Conservation (phyloP, 1,284 basidiomycete genomes). For the Pseudozyma hubeiensis region DNA sequence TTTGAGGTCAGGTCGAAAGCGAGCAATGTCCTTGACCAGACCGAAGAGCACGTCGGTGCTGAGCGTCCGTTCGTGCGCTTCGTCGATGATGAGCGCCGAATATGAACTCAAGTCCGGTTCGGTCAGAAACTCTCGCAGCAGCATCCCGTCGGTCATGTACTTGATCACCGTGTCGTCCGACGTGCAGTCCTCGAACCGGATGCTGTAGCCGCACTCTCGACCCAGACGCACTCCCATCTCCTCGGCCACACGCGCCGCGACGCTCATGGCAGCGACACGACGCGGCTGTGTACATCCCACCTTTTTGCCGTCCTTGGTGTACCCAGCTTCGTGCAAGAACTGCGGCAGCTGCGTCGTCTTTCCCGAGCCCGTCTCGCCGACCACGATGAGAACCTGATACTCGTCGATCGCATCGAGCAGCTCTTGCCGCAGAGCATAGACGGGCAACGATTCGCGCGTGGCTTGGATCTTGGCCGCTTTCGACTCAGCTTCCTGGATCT, state of each 20-base stretch:
- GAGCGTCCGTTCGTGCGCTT: slow-evolving; percentile 68
- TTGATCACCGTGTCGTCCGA: slow-evolving; percentile 77
- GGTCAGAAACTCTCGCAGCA: slow-evolving; percentile 67
- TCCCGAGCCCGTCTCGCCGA: slow-evolving; percentile 80
- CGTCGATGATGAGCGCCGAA: slow-evolving; percentile 67
- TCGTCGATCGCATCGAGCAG: slow-evolving; percentile 83
- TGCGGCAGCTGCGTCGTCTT: slow-evolving; percentile 99
- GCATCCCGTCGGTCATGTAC: slow-evolving; percentile 69
- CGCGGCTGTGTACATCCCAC: slow-evolving; percentile 98
- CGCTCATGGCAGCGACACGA: slow-evolving; percentile 98
- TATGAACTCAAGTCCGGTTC: slow-evolving; percentile 65
- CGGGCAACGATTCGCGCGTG: slow-evolving; percentile 63
- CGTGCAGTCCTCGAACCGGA: slow-evolving; percentile 99
- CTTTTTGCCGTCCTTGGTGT: slow-evolving; percentile 84
- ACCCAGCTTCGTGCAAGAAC: slow-evolving; percentile 97
- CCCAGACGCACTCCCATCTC: slow-evolving; percentile 97
- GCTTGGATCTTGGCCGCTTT: slow-evolving; percentile 67
- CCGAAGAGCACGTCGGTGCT: slow-evolving; percentile 67
- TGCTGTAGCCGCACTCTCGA: slow-evolving; percentile 93
- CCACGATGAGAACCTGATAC: slow-evolving; percentile 76
- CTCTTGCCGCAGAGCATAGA: slow-evolving; percentile 65
- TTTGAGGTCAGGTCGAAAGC: slow-evolving; percentile 66
- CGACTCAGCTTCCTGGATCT: slow-evolving; percentile 89
- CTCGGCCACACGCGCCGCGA: slow-evolving; percentile 97
- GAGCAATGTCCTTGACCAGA: slow-evolving; percentile 67